Conservation (phyloP, 164 flowering plant genomes). For the Dillenia suffruticosa region DNA sequence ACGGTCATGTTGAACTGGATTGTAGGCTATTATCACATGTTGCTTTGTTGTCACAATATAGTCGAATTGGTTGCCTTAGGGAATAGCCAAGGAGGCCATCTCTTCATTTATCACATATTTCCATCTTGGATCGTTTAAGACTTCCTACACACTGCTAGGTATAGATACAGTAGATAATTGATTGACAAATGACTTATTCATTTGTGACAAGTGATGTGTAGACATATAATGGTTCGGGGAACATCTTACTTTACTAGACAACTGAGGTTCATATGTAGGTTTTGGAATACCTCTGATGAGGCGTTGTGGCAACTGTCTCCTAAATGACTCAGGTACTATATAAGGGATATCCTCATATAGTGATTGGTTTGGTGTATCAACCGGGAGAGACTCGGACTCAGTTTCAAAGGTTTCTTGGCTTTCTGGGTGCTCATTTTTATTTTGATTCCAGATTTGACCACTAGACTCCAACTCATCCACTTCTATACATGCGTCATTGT, state of each 20-base stretch:
- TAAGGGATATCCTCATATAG: not conserved
- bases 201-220: not conserved
- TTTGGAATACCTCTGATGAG: not conserved
- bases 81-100: conserved; percentile 5
- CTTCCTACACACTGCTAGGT: conserved; percentile 1
- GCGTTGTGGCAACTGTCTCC: not conserved
- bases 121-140: not conserved
- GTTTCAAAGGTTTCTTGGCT: not conserved
- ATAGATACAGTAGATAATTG: not conserved
- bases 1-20: not conserved
- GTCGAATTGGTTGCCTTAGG: not conserved
- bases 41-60: not conserved
- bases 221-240: not conserved
- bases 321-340: not conserved
- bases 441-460: not conserved
- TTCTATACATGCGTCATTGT: too few species aligned
- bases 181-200: not conserved
- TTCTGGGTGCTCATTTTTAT: not conserved
- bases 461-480: too few species aligned
- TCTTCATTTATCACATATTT: not conserved
- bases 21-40: not conserved
- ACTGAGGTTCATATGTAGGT: not conserved
- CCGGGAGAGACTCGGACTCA: not conserved
- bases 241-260: too few species aligned
- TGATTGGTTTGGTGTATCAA: not conserved